These are phyloP conservation scores for Neopestalotiopsis sp. DNA, from an alignment of 2,329 filamentous ascomycete species.

Conservation along the genomic window DNA sequence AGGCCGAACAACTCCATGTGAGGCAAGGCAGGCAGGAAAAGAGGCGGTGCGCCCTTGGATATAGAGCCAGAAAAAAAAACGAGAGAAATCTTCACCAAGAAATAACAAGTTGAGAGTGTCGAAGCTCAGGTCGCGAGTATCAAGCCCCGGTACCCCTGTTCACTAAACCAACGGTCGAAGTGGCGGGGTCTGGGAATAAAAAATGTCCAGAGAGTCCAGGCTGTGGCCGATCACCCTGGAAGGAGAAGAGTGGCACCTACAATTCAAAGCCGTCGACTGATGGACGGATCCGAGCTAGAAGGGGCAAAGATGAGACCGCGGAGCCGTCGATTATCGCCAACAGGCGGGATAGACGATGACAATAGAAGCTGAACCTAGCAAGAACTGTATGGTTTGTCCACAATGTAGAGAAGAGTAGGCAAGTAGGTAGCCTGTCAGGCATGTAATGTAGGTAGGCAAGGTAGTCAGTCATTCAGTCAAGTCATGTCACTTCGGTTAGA, in stretches of 20 bases:
- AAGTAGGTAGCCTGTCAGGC: too few relatives aligned
- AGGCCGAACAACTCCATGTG: not conserved
- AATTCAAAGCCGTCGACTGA: not conserved
- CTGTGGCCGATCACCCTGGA: not conserved
- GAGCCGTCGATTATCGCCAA: not conserved
- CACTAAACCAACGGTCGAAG: constrained; percentile 3
- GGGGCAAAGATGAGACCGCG: not conserved
- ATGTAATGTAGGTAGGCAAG: too few relatives aligned
- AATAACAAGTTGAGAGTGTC: not conserved
- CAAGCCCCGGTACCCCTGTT: not conserved
- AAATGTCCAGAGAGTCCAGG: constrained; percentile 1
- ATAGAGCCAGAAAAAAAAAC: not conserved
- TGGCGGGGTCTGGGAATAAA: constrained; percentile 12
- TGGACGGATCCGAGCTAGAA: not conserved
- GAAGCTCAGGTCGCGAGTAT: not conserved
- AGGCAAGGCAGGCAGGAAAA: not conserved
- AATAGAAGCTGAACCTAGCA: not conserved
- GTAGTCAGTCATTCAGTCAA: not conserved
- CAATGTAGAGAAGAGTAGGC: too few relatives aligned
- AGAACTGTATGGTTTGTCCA: not conserved
- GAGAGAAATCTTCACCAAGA: not conserved
- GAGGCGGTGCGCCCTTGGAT: not conserved
- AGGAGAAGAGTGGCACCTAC: not conserved
- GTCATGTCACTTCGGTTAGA: not conserved
- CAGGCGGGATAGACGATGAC: not conserved